Evolutionary conservation across 2,329 filamentous ascomycete genomes (phyloP), one percentile per base, ranked within the genome.

Genomic region (Scorias spongiosa): DNA sequence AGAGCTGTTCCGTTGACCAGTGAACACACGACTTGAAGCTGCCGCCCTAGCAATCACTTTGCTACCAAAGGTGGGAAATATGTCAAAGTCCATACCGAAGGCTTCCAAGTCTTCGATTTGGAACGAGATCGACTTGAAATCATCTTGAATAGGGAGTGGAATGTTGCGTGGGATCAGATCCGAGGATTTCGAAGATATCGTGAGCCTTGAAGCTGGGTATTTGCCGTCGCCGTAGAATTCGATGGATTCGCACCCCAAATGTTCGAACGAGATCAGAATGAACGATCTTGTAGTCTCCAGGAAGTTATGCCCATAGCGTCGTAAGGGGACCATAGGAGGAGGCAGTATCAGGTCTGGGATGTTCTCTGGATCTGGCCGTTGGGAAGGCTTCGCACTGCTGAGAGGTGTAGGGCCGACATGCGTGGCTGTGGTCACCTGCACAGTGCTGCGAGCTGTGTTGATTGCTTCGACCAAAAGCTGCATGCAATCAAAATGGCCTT

Each of bases 181-280:
- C 3, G 89, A 94, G 11, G 86, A 77, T 63, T 98, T 96, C 39
- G 89, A 95, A 1, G 91, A 96, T 48, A 98, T 93, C 0, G 91
- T 96, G 44, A 98, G 74, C 42, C 91, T 81, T 42, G 91, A 86
- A 15, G 91, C 91, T 14, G 91, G 91, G 56, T 98, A 94, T 61
- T 95, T 94, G 58, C 85, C 87, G 54, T 93, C 84, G 58, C 95
- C 89, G 66, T 96, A 95, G 65, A 98, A 98, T n/a, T 84, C 67
- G 42, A 98, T 80, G 0, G 91, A 84, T 41, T 91, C 74, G 26
- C 67, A 76, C 41, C 74, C 78, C 20, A 76, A 69, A 47, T 81
- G 80, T 42, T 89, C 85, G 56, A 98, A 96, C 53, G 75, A 85
- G 50, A 98, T 82, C 56, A 95, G 85, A 10, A 98, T 80, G 50